Base-by-base conservation (phyloP, 2,329 filamentous ascomycete genomes). In the Huntiella savannae region DNA sequence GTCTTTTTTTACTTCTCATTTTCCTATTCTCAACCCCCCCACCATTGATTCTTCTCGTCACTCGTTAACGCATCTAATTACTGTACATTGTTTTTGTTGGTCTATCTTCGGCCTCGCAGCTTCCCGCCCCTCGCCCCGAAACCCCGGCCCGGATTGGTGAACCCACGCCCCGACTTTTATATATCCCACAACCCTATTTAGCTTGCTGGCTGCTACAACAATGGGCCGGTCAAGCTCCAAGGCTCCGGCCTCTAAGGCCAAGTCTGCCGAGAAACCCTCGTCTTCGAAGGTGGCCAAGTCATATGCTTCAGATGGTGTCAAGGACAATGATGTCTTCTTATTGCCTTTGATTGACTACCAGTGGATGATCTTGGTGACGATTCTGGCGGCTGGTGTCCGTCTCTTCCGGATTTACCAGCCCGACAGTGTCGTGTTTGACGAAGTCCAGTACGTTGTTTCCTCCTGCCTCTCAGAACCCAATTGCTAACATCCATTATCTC, bases 391-490 rank as follows among this genome's bases (percentile, higher is more conserved):
- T 47, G 66, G 79, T 53, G 84, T 98, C 53, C 82, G 91, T 53
- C 66, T 96, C 52, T 98, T 93, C 69, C 79, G 85, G 58, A 95
- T 98, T 65, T 95, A 92, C 62, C 85, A 95, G 62, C 91, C 91
- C 48, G 81, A 77, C 57, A 95, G 87, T 57, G 91, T 98, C 51
- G 91, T 98, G 54, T 98, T 98, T 61, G 91, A 98, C 63, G 91
- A 98, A 68, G 91, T 98, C 62, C 91, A 98, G 86, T 94, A 75
- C 61, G 85, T 77, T 33, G 42, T 40, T 46, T 44, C 47, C 22
- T 35, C 41, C 10, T 39, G 12, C 8, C 40, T 8, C 4, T 38
- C 35, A 6, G 35, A 15, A 38, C 2, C 6, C 3, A 38, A 15
- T 38, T 38, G 16, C 12, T 40, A 10, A 28, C 19, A 28, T 22